These are phyloP conservation scores for Blastocystis sp. DNA, from an alignment of 352 stramenopile species.

Conservation along the genomic window DNA sequence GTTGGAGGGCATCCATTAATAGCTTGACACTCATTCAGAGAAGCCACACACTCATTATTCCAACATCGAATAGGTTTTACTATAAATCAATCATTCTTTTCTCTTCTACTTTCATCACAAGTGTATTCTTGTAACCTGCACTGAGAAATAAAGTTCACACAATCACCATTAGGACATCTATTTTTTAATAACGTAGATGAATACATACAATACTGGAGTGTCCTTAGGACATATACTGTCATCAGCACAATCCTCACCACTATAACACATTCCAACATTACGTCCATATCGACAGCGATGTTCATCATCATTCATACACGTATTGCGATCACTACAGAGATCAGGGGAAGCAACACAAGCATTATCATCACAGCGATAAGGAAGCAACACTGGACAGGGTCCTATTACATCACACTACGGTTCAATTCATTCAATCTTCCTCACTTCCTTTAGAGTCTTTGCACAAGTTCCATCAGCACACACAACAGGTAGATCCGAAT, in stretches of 20 bases:
- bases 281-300: conserved; percentile 35
- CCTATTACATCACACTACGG: conserved; percentile 5
- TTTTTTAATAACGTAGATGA: background rate
- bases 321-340: conserved; percentile 9
- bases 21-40: background rate
- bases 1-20: background rate
- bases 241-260: conserved; percentile 26
- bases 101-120: background rate
- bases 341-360: background rate
- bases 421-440: background rate
- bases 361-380: conserved; percentile 48
- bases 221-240: background rate
- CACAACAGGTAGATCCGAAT: background rate
- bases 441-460: background rate
- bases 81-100: background rate
- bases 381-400: background rate
- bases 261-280: conserved; percentile 10
- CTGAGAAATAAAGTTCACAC: background rate
- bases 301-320: background rate
- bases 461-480: conserved; percentile 27
- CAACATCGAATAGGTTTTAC: conserved; percentile 38
- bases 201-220: conserved; percentile 6
- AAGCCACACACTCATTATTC: conserved; percentile 44
- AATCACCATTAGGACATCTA: conserved; percentile 59
- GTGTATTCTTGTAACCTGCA: background rate